A percentile compares a stretch with the other conserved stretches of the same genome.
Evolutionary conservation across 768 basidiomycete species (phyloP).

Genomic region (Tylopilus sp.): DNA sequence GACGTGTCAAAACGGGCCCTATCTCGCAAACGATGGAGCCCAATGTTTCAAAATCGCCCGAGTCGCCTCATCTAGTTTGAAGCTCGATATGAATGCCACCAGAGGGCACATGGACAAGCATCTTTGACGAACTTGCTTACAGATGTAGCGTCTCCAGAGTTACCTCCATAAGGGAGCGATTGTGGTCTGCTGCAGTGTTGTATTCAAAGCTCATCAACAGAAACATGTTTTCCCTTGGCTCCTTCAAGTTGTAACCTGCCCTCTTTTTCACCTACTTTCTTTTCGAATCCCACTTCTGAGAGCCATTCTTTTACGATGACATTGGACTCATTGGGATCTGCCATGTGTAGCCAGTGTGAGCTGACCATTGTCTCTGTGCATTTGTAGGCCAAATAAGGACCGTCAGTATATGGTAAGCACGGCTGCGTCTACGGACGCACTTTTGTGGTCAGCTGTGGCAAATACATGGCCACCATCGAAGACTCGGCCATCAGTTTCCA

Average conservation of each 20-base stretch:
- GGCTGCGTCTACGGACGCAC: constrained; percentile 23
- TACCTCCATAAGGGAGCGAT: no score
- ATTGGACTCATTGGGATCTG: constrained; percentile 54
- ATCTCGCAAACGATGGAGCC: no score
- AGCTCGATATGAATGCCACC: no score
- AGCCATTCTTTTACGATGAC: constrained; percentile 52
- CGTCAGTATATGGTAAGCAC: constrained; percentile 26
- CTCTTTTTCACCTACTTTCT: not conserved
- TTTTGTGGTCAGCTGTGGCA: constrained; percentile 35
- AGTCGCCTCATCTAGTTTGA: no score
- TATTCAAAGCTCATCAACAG: constrained; percentile 20
- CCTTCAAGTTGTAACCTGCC: not conserved
- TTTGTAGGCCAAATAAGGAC: no score
- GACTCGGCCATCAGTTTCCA: constrained; percentile 34
- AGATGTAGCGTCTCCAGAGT: no score
- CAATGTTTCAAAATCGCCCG: no score
- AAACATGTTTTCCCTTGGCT: not conserved
- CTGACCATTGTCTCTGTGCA: constrained; percentile 44
- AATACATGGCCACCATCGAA: constrained; percentile 26
- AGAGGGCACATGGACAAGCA: no score
- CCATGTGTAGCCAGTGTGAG: constrained; percentile 69
- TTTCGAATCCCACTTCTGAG: constrained; percentile 2
- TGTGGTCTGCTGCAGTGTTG: no score
- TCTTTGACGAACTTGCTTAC: no score
- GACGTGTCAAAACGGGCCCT: no score